Base-by-base conservation (phyloP, 345 rosid species). In the Eucalyptus cladocalyx region DNA sequence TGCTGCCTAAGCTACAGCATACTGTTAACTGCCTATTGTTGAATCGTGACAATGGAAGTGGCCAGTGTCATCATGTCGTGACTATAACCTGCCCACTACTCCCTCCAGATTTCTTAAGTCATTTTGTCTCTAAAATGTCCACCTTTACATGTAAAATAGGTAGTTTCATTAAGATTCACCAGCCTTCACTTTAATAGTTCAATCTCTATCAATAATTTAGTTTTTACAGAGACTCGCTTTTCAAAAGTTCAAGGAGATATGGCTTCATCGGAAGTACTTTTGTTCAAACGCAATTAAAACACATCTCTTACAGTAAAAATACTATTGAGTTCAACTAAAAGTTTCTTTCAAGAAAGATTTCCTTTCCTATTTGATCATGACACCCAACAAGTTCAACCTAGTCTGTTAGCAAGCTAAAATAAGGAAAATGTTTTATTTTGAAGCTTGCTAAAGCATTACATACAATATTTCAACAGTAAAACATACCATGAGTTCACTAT, bases 401-500 rank as follows among this genome's bases (percentile, higher is more conserved):
- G 26, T n/a, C n/a, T 24, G 16, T 40, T 40, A 76, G 83, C 85
- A 40, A 21, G 47, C 85, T 76, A 21, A 76, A 76, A 76, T 76
- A 76, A 76, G 17, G 51, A 3, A 56, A 62, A 19, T 49, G 32
- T 24, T 58, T 58, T 37, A 42, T 87, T 37, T 80, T 45, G 76
- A 58, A 37, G 42, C 87, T 60, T 37, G 48, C 45, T 17, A 34
- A 45, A 28, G 42, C 72, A 91, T 51, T 12, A 42, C 49, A 88
- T 60, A 69, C 24, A 72, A 45, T 43, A 37, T 26, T 42, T 24
- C 28, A 32, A 19, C 87, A 50, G 50, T 89, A 67, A 88, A 89
- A 72, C 93, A 91, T 96, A 98, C 99, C 99, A 98, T 97, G 91
- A 98, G 99, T 87, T 98, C 99, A 90, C 99, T 96, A 90, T 98